phyloP scores from a whole-genome alignment of 306 rosid species.

The Corylus avellana region DNA sequence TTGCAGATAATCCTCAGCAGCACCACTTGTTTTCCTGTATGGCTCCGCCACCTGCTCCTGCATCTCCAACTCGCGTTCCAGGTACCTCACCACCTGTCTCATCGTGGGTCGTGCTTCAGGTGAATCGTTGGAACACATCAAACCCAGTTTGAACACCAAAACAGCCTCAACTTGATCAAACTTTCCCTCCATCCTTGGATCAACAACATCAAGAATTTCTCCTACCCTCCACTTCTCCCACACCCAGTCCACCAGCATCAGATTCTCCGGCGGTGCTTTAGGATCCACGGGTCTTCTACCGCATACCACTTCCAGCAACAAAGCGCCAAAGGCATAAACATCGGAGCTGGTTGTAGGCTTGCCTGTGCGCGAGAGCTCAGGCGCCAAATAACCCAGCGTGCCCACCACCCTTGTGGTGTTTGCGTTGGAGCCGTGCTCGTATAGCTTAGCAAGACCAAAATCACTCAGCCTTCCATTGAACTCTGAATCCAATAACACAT shows the following conservation, averaged over 20 bases:
- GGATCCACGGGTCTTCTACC: slow-evolving; percentile 37
- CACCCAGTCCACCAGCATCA: slow-evolving; percentile 32
- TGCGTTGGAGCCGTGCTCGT: slow-evolving; percentile 33
- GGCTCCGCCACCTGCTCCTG: slow-evolving; percentile 15
- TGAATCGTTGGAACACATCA: slow-evolving; percentile 29
- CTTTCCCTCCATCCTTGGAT: slow-evolving; percentile 20
- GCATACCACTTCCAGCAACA: slow-evolving; percentile 36
- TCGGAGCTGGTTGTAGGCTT: slow-evolving; percentile 28
- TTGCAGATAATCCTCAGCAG: not conserved
- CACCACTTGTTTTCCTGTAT: not conserved
- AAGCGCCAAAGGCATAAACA: slow-evolving; percentile 34
- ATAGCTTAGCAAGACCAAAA: slow-evolving; percentile 37
- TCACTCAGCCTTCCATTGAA: slow-evolving; percentile 38
- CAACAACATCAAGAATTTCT: slow-evolving; percentile 28
- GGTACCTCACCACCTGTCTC: slow-evolving; percentile 31
- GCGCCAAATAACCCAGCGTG: slow-evolving; percentile 38
- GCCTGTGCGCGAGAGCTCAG: slow-evolving; percentile 37
- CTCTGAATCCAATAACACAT: slow-evolving; percentile 37
- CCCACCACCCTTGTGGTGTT: slow-evolving; percentile 33
- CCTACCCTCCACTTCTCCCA: slow-evolving; percentile 30
- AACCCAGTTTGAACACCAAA: slow-evolving; percentile 32
- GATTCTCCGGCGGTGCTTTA: slow-evolving; percentile 25
- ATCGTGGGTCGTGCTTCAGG: slow-evolving; percentile 25
- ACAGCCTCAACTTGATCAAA: slow-evolving; percentile 31
- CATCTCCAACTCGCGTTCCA: slow-evolving; percentile 18